phyloP scores from a whole-genome alignment of 495 filamentous ascomycete species.

The Podospora bellae-mahoneyi region DNA sequence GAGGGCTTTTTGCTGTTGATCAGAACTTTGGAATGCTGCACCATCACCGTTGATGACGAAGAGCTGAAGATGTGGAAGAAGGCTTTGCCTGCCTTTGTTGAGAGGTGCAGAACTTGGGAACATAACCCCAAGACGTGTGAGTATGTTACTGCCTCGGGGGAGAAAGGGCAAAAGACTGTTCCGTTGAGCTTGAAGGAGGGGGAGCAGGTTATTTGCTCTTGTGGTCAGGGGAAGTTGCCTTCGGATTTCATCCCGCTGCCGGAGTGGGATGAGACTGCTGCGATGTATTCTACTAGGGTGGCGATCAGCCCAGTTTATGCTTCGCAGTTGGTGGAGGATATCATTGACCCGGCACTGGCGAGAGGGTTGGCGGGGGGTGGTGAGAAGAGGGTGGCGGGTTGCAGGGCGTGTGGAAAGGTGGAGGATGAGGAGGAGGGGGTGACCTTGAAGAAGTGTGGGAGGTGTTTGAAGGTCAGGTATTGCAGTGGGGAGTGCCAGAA shows the following conservation, averaged over 20 bases:
- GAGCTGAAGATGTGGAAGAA: slow-evolving; percentile 53
- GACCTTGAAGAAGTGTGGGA: slow-evolving; percentile 28
- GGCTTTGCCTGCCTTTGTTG: slow-evolving; percentile 45
- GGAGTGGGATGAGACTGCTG: slow-evolving; percentile 28
- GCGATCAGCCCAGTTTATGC: slow-evolving; percentile 38
- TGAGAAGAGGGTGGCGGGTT: slow-evolving; percentile 15
- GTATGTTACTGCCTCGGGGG: slow-evolving; percentile 34
- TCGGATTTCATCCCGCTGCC: slow-evolving; percentile 31
- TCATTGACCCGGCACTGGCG: slow-evolving; percentile 20
- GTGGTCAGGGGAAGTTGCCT: slow-evolving; percentile 35
- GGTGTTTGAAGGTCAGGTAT: slow-evolving; percentile 33
- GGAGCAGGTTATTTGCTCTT: slow-evolving; percentile 34
- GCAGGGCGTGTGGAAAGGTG: slow-evolving; percentile 30
- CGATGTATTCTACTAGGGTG: slow-evolving; percentile 30
- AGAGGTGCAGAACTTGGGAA: slow-evolving; percentile 54
- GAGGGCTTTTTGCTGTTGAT: slow-evolving; percentile 31
- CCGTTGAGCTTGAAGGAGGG: slow-evolving; percentile 32
- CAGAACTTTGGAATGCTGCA: slow-evolving; percentile 24
- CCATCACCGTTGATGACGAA: slow-evolving; percentile 37
- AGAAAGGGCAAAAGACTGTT: slow-evolving; percentile 13
- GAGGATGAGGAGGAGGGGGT: slow-evolving; percentile 21
- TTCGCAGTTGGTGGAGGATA: slow-evolving; percentile 32
- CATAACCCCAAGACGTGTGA: slow-evolving; percentile 46
- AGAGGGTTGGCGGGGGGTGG: slow-evolving; percentile 2
- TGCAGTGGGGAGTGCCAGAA: slow-evolving; percentile 38